Conservation (phyloP, 257 asterid species). For the Mentha longifolia region DNA sequence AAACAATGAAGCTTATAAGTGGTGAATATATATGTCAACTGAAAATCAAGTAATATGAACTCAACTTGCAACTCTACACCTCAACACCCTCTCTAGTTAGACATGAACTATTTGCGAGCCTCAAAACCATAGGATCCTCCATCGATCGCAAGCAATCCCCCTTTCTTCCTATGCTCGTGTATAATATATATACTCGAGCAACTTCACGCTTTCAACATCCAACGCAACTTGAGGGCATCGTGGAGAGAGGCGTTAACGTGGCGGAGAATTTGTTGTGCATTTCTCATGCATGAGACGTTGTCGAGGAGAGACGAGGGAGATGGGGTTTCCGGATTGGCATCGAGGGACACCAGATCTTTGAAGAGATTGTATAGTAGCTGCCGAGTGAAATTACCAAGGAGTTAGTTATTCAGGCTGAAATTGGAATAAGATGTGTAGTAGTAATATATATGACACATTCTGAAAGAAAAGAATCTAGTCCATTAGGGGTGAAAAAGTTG, state of each 20-base stretch:
- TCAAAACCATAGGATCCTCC: constrained; percentile 59
- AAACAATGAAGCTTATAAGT: too few species aligned
- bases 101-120: constrained; percentile 29
- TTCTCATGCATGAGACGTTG: constrained; percentile 91
- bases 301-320: constrained; percentile 73
- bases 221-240: constrained; percentile 89
- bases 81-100: not conserved
- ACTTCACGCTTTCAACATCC: constrained; percentile 74
- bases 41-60: too few species aligned
- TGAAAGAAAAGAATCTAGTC: not conserved
- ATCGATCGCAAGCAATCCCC: constrained; percentile 80
- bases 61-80: too few species aligned
- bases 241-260: constrained; percentile 72
- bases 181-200: constrained; percentile 70
- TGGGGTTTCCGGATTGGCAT: constrained; percentile 68
- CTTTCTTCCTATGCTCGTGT: constrained; percentile 72
- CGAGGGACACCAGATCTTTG: not conserved
- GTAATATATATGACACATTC: not conserved
- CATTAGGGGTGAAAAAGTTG: too few species aligned
- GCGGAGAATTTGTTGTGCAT: constrained; percentile 88
- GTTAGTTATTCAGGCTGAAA: constrained; percentile 22
- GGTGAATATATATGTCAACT: too few species aligned
- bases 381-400: not conserved
- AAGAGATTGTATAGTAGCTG: constrained; percentile 6
- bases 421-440: constrained; percentile 7